These are phyloP conservation scores for Venustampulla echinocandica DNA, from an alignment of 495 filamentous ascomycete species.

Conservation along the genomic window DNA sequence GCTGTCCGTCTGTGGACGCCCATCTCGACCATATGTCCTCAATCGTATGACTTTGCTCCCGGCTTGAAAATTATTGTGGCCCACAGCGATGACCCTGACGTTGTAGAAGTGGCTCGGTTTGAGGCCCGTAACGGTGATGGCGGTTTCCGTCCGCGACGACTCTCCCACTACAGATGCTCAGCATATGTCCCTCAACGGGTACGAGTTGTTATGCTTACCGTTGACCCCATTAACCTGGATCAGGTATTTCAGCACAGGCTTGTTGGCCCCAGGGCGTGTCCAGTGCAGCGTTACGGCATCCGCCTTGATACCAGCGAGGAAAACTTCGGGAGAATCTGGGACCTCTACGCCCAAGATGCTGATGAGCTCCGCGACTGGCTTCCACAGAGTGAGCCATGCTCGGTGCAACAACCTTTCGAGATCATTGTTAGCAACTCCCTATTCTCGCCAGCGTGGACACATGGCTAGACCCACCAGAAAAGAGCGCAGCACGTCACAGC, in stretches of 20 bases:
- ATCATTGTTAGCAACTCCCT: slow-evolving; percentile 5
- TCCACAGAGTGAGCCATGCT: slow-evolving; percentile 77
- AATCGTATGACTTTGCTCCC: slow-evolving; percentile 78
- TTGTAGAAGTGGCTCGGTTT: slow-evolving; percentile 84
- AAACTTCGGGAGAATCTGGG: slow-evolving; percentile 80
- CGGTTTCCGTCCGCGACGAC: slow-evolving; percentile 70
- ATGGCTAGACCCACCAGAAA: slow-evolving; percentile 20
- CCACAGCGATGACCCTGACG: slow-evolving; percentile 82
- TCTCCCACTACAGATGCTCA: slow-evolving; percentile 60
- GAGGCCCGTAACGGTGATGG: slow-evolving; percentile 78
- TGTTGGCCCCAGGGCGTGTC: slow-evolving; percentile 69
- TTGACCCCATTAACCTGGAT: slow-evolving; percentile 90
- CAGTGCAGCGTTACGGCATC: slow-evolving; percentile 88
- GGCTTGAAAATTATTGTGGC: slow-evolving; percentile 82
- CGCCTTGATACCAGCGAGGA: slow-evolving; percentile 79
- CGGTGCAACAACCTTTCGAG: slow-evolving; percentile 63
- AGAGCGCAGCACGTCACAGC: slow-evolving; percentile 23
- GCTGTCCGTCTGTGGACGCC: slow-evolving; percentile 46
- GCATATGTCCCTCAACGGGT: slow-evolving; percentile 10
- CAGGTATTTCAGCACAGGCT: slow-evolving; percentile 75
- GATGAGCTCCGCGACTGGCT: slow-evolving; percentile 82
- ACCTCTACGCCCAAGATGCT: slow-evolving; percentile 88
- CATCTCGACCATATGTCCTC: slow-evolving; percentile 50
- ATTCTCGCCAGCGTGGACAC: neutral
- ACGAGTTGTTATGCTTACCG: slow-evolving; percentile 43